Evolutionary conservation across 768 basidiomycete genomes (phyloP).

Genomic region (Lepiota brunneoincarnata): DNA sequence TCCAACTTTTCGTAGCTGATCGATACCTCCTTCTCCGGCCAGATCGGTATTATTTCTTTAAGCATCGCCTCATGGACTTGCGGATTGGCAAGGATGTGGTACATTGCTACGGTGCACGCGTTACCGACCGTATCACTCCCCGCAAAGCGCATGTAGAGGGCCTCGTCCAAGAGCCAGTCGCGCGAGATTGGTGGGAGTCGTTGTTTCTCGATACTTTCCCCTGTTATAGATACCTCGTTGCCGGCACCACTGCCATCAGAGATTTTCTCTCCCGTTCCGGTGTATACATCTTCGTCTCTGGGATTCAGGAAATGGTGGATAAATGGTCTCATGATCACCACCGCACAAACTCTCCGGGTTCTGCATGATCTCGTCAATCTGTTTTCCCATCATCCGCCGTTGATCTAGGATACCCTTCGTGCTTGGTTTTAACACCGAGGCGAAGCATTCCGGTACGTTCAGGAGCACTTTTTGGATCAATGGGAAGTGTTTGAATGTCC

Average conservation of each 20-base stretch:
- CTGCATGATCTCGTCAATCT: conserved; percentile 32
- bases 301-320: conserved; percentile 34
- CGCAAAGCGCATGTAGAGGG: conserved; percentile 34
- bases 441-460: conserved; percentile 30
- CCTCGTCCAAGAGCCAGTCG: conserved; percentile 35
- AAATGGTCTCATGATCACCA: conserved; percentile 34
- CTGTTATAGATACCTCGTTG: no score
- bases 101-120: conserved; percentile 33
- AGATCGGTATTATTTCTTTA: conserved; percentile 31
- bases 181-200: conserved; percentile 28
- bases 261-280: not conserved
- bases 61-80: conserved; percentile 26
- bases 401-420: conserved; percentile 32
- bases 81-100: conserved; percentile 33
- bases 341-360: conserved; percentile 27
- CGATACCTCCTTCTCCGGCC: conserved; percentile 35
- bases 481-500: conserved; percentile 37
- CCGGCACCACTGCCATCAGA: no score
- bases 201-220: conserved; percentile 23
- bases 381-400: conserved; percentile 29
- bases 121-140: conserved; percentile 45
- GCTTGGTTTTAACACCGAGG: conserved; percentile 31
- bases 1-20: conserved; percentile 36
- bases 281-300: not conserved
- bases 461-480: conserved; percentile 27